Evolutionary conservation across 2,329 filamentous ascomycete species (phyloP), one percentile per base, ranked within the genome.

Genomic region (Passalora sequoiae): DNA sequence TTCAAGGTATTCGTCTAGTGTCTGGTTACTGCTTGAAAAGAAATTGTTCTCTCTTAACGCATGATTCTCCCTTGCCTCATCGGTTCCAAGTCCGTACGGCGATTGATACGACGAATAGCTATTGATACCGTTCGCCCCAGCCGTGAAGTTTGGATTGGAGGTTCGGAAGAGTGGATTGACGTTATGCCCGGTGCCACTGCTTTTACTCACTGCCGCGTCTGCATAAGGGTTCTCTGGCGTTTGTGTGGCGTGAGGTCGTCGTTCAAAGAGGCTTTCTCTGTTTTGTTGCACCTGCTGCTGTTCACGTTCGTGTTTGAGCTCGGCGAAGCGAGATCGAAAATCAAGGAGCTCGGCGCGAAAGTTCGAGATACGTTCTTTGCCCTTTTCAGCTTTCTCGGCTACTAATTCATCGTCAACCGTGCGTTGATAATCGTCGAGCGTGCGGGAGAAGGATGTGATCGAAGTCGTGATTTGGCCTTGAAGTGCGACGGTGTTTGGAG

Each of bases 211-310:
- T 4, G 68, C 64, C 3, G 69, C 62, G 53, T 85, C 80, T 12
- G 87, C 80, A 64, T 97, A 97, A 0, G 92, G 92, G 60, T 97
- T 97, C 66, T 97, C 92, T 1, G 92, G 91, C 1, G 85, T 85
- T 9, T 58, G 51, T 2, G 45, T 46, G 28, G 80, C 72, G 54
- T 92, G 91, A 1, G 89, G 87, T 35, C 92, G 76, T 39, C 92
- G 77, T 19, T 89, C 91, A 1, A 97, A 76, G 19, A 98, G 76
- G 66, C 97, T 92, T 50, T 77, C 77, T 37, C 88, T 78, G 62
- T 89, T 59, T 10, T 59, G 50, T 15, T 55, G 54, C 29, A 58
- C 46, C 32, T 56, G 49, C 15, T 50, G 46, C 27, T 94, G 86
- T 53, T 96, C 89, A 47, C 83, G 78, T 46, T 83, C 80, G 48